Base-by-base conservation (phyloP, 78 protist genomes). In the Dictyostelium discoideum region DNA sequence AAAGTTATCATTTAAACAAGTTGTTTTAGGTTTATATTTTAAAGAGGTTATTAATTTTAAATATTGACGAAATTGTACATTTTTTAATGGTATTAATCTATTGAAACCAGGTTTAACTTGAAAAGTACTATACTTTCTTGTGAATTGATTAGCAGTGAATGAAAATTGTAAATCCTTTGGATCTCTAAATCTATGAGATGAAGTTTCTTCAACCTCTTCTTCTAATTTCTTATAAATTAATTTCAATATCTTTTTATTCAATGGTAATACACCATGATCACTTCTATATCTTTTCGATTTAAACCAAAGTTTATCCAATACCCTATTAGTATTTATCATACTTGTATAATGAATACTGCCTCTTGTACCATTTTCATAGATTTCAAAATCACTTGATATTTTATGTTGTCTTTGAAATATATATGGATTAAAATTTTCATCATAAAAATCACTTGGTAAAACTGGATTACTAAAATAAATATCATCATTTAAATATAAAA, bases 1-100 rank as follows among this genome's bases (percentile, higher is more conserved):
- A 20, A 79, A 44, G 57, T 78, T 81, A 72, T 90, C 95, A 29
- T 90, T 90, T 11, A 90, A 86, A 82, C 95, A 90, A 40, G 84
- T 80, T 24, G 88, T 82, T 85, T 90, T 90, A 73, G 87, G 26
- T 20, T 20, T 60, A 60, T 60, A 60, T 60, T 60, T 60, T 20
- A 4, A 20, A 6, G 69, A 60, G 6, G 69, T 60, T 16, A 60
- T 60, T 5, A 14, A 0, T 60, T 60, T 60, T 60, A 60, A 60
- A 60, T 14, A 16, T 4, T 5, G 6, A 60, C 69, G 69, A 20
- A 60, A 60, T 20, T 20, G 11, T 5, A 0, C 7, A 60, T 60
- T 60, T 1, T 60, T 20, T 20, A 60, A 60, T 20, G 69, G 20
- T 14, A 14, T 5, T 60, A 60, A 20, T 60, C 22, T 60, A 60